Percentiles rank a stretch among this genome's conserved stretches.
Conservation (phyloP, 805 yeast species). For the Yamadazyma takamatsuzukensis region DNA sequence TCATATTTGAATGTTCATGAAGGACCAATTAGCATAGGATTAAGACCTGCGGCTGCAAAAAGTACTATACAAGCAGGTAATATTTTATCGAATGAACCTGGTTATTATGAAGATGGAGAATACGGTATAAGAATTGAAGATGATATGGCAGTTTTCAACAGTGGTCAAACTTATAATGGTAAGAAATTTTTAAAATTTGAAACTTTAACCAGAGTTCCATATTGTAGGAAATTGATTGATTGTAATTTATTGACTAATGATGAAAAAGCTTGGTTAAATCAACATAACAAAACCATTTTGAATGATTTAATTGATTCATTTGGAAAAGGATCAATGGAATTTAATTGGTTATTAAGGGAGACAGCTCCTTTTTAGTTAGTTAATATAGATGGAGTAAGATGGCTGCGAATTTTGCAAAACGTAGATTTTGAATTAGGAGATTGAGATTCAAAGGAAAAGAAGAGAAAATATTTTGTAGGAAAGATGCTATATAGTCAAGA, state of each 20-base stretch:
- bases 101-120: constrained; percentile 55
- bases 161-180: constrained; percentile 47
- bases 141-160: constrained; percentile 45
- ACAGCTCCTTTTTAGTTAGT: constrained; percentile 17
- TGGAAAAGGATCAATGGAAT: constrained; percentile 33
- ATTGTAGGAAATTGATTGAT: constrained; percentile 71
- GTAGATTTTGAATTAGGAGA: too few species aligned
- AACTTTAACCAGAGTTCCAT: constrained; percentile 82
- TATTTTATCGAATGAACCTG: constrained; percentile 59
- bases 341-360: constrained; percentile 50
- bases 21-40: constrained; percentile 61
- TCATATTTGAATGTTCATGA: constrained; percentile 59
- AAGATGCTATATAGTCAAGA: too few species aligned
- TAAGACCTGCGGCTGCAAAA: constrained; percentile 46
- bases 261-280: constrained; percentile 68
- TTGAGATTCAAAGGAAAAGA: too few species aligned
- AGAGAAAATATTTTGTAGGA: not conserved
- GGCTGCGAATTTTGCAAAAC: too few species aligned
- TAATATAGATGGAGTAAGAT: not conserved
- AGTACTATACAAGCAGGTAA: constrained; percentile 49
- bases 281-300: constrained; percentile 60
- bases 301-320: constrained; percentile 41
- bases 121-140: constrained; percentile 57
- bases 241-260: constrained; percentile 47
- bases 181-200: constrained; percentile 66